Evolutionary conservation across 1,139 yeast genomes (phyloP).

Genomic region (Yamadazyma songkhlaensis): DNA sequence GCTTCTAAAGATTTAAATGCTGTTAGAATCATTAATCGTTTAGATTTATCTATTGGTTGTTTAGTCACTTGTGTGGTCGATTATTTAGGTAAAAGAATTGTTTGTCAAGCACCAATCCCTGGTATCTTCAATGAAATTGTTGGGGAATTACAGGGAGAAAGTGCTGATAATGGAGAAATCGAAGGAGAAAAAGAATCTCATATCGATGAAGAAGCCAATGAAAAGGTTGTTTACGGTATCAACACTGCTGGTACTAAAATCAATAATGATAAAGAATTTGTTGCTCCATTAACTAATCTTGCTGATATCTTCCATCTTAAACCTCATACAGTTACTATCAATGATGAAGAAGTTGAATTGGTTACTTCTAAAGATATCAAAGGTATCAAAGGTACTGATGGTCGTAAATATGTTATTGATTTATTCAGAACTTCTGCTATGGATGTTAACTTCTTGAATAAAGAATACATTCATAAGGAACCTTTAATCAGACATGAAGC

Average conservation of each 20-base stretch:
- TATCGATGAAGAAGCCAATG: constrained; percentile 15
- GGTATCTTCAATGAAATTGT: constrained; percentile 66
- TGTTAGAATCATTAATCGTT: constrained; percentile 63
- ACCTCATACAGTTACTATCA: constrained; percentile 51
- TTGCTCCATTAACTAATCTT: constrained; percentile 53
- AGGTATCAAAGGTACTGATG: constrained; percentile 85
- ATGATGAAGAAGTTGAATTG: constrained; percentile 42
- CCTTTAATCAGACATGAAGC: constrained; percentile 83
- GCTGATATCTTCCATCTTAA: constrained; percentile 80
- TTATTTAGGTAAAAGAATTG: constrained; percentile 80
- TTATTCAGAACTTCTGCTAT: constrained; percentile 80
- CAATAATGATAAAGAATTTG: constrained; percentile 49
- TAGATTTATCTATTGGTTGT: constrained; percentile 62
- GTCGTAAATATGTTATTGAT: constrained; percentile 80
- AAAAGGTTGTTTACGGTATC: constrained; percentile 71
- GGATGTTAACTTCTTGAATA: constrained; percentile 67
- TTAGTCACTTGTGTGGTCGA: constrained; percentile 83
- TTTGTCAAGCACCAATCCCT: constrained; percentile 97
- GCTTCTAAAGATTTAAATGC: constrained; percentile 77
- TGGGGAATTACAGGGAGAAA: constrained; percentile 10
- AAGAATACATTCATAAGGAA: constrained; percentile 76
- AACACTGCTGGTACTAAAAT: constrained; percentile 58
- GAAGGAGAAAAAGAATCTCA: constrained; percentile 6
- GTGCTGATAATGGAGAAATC: constrained; percentile 17
- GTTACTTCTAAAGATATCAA: constrained; percentile 76